Evolutionary conservation across 192 early-diverging fungal genomes (phyloP), one percentile per base, ranked within the genome.

Genomic region (Obelidium mucronatum): DNA sequence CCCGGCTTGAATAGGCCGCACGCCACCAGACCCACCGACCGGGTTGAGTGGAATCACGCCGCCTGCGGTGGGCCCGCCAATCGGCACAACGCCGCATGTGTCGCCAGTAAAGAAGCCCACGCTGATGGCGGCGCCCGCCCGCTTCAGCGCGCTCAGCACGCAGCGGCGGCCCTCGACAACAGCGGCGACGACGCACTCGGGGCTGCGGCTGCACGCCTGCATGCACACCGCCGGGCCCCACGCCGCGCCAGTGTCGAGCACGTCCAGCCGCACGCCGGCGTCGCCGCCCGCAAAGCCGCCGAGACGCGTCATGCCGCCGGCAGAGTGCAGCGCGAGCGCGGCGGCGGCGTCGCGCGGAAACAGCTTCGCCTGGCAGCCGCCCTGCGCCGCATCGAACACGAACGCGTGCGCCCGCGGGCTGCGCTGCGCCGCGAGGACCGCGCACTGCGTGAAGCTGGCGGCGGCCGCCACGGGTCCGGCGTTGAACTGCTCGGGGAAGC

Each of bases 51-150:
- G 11, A 51, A 51, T 8, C 11, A 51, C 48, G 48, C n/a, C 8
- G n/a, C 48, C 48, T 51, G 11, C 48, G 48, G 48, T 8, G 48
- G 11, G n/a, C 11, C 48, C 48, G n/a, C 48, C 8, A 51, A 51
- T 51, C 11, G 48, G 48, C n/a, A 15, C 59, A 31, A 17, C 59
- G 0, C 59, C 59, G 30, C 59, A 61, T 61, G n/a, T 31, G 15
- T 61, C n/a, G n/a, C 59, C 2, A 1, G 59, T 61, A 3, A 61
- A 61, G 33, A 61, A 61, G 33, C 59, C 33, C 19, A 61, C 59
- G 33, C 24, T 28, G 22, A 8, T 31, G n/a, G 24, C 59, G 15
- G 30, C n/a, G 15, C 33, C 33, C 30, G 59, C 33, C 59, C 15
- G n/a, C 59, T 61, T 61, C 59, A 61, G n/a, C 30, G 24, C 59